Conservation (phyloP, 1,139 yeast species). For the Debaryomyces subglobosus region DNA sequence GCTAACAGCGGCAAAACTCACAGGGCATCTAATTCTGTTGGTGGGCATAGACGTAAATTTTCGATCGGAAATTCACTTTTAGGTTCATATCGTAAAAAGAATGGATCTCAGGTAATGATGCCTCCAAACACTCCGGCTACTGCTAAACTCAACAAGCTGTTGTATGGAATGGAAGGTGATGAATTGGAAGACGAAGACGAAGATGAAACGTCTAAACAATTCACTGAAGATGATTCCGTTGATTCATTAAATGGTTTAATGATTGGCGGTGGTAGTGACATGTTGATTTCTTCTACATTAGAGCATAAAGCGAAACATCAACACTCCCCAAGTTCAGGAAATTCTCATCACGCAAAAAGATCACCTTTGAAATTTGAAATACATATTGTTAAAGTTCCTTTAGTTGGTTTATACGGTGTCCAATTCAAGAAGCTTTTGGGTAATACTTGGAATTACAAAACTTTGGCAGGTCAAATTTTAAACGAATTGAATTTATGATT, state of each 20-base stretch:
- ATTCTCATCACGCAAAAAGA: slow-evolving; percentile 23
- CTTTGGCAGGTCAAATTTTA: slow-evolving; percentile 86
- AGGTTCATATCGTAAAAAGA: slow-evolving; percentile 48
- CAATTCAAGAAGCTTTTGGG: slow-evolving; percentile 94
- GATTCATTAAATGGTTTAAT: slow-evolving; percentile 58
- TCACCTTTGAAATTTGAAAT: slow-evolving; percentile 85
- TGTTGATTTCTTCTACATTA: slow-evolving; percentile 61
- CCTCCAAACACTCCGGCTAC: slow-evolving; percentile 58
- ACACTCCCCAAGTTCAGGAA: slow-evolving; percentile 30
- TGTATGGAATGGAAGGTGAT: slow-evolving; percentile 42
- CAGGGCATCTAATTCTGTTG: slow-evolving; percentile 25
- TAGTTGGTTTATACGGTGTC: slow-evolving; percentile 89
- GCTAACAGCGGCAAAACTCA: slow-evolving; percentile 21
- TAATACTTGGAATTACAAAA: slow-evolving; percentile 94
- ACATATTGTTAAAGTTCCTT: slow-evolving; percentile 89
- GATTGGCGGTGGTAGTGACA: slow-evolving; percentile 63
- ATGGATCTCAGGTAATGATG: slow-evolving; percentile 47
- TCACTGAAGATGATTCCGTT: slow-evolving; percentile 58
- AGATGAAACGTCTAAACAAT: slow-evolving; percentile 26
- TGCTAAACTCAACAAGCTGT: slow-evolving; percentile 40
- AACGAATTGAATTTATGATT: slow-evolving; percentile 67
- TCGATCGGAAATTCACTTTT: slow-evolving; percentile 60
- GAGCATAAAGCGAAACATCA: slow-evolving; percentile 53
- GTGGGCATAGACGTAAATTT: slow-evolving; percentile 61
- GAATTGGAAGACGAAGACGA: slow-evolving; percentile 38